These are phyloP conservation scores for Paxillus rubicundulus DNA, from an alignment of 768 basidiomycete species.

Conservation along the genomic window DNA sequence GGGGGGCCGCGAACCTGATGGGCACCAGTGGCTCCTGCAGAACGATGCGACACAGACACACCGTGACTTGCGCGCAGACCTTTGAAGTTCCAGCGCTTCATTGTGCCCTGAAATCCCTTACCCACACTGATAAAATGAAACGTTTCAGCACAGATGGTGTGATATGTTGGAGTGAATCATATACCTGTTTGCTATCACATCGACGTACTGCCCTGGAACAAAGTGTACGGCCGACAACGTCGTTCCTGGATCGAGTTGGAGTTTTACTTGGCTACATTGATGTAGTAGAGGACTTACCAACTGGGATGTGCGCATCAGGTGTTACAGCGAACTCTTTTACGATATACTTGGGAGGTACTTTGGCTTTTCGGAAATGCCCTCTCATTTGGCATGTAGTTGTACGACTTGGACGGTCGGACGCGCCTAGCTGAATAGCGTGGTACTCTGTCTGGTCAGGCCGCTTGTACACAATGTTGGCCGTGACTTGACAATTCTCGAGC, in stretches of 20 bases:
- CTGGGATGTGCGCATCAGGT: slow-evolving; percentile 82
- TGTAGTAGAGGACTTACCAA: slow-evolving; percentile 55
- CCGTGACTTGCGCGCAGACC: slow-evolving; percentile 94
- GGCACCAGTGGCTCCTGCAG: slow-evolving; percentile 89
- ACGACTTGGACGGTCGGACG: slow-evolving; percentile 70
- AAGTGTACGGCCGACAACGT: slow-evolving; percentile 90
- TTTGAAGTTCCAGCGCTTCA: slow-evolving; percentile 95
- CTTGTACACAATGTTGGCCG: slow-evolving; percentile 66
- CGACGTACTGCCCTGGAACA: slow-evolving; percentile 95
- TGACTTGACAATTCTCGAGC: slow-evolving; percentile 90
- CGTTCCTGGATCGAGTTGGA: slow-evolving; percentile 54
- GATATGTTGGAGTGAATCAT: slow-evolving; percentile 31
- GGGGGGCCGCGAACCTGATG: slow-evolving; percentile 66
- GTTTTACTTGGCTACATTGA: background rate
- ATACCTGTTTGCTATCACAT: slow-evolving; percentile 87
- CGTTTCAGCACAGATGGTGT: slow-evolving; percentile 4
- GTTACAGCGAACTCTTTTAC: slow-evolving; percentile 90
- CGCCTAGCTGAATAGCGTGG: slow-evolving; percentile 93
- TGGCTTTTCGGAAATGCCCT: slow-evolving; percentile 86
- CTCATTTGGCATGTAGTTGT: slow-evolving; percentile 76
- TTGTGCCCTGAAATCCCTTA: slow-evolving; percentile 94
- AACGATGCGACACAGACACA: slow-evolving; percentile 92
- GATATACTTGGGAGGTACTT: slow-evolving; percentile 76
- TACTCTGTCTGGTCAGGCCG: slow-evolving; percentile 69
- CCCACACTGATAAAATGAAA: slow-evolving; percentile 64